These are phyloP conservation scores for Talaromyces wortmannii DNA, from an alignment of 495 filamentous ascomycete species.

Conservation along the genomic window DNA sequence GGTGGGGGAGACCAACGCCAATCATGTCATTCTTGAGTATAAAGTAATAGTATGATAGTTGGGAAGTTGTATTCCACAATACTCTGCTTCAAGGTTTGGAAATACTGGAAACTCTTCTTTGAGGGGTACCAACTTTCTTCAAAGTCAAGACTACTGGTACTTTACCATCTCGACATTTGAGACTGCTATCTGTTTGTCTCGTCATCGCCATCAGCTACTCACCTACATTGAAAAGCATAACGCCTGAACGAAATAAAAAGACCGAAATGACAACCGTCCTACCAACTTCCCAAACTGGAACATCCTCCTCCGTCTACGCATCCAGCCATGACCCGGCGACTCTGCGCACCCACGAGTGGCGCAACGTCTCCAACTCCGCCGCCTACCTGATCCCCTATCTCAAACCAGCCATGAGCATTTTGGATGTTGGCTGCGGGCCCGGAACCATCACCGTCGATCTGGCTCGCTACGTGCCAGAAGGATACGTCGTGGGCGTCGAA, in stretches of 20 bases:
- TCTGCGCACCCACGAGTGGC: background rate
- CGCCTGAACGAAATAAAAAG: background rate
- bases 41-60: background rate
- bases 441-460: constrained; percentile 2
- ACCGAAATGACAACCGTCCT: background rate
- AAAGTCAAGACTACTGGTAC: too few relatives aligned
- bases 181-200: too few relatives aligned
- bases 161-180: too few relatives aligned
- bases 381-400: background rate
- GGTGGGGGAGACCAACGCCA: background rate
- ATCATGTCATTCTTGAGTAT: background rate
- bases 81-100: too few relatives aligned
- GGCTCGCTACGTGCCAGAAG: constrained; percentile 17
- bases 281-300: background rate
- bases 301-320: constrained; percentile 4
- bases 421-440: background rate
- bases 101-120: too few relatives aligned
- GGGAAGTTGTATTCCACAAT: too few relatives aligned
- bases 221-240: background rate
- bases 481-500: constrained; percentile 27
- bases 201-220: too few relatives aligned
- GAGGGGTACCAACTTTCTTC: too few relatives aligned
- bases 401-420: background rate
- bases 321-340: background rate
- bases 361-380: background rate